phyloP scores from a whole-genome alignment of 2,329 filamentous ascomycete species.

The Fusarium citri region DNA sequence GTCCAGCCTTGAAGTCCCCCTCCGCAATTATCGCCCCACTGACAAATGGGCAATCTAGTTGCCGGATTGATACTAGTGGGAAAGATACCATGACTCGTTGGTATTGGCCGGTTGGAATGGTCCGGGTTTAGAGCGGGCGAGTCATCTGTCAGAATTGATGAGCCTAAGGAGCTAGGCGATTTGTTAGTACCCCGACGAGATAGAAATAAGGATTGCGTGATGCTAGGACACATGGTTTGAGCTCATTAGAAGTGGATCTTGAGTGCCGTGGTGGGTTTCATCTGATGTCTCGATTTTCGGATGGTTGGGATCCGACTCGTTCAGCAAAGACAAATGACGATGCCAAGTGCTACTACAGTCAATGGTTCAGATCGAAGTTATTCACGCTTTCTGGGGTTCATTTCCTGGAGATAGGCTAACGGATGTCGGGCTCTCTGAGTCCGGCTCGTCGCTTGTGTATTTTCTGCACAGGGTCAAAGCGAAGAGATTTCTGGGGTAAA shows the following conservation, averaged over 20 bases:
- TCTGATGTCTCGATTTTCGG: neutral
- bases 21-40: conserved; percentile 17
- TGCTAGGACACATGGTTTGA: neutral
- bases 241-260: neutral
- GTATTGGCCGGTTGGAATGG: neutral
- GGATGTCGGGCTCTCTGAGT: neutral
- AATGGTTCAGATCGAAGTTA: neutral
- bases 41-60: conserved; percentile 42
- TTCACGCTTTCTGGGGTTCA: neutral
- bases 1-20: neutral
- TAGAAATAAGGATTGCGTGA: neutral
- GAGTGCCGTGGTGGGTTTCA: neutral
- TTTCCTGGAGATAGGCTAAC: too few relatives aligned
- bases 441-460: neutral
- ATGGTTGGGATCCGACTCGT: neutral
- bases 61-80: conserved; percentile 22
- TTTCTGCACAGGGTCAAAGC: neutral
- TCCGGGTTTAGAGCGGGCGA: neutral
- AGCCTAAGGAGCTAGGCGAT: neutral
- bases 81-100: neutral
- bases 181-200: neutral
- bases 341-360: too few relatives aligned
- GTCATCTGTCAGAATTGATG: neutral
- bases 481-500: neutral
- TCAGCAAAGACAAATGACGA: neutral